phyloP scores from a whole-genome alignment of 108 stramenopile species.

The Nitzschia putrida region DNA sequence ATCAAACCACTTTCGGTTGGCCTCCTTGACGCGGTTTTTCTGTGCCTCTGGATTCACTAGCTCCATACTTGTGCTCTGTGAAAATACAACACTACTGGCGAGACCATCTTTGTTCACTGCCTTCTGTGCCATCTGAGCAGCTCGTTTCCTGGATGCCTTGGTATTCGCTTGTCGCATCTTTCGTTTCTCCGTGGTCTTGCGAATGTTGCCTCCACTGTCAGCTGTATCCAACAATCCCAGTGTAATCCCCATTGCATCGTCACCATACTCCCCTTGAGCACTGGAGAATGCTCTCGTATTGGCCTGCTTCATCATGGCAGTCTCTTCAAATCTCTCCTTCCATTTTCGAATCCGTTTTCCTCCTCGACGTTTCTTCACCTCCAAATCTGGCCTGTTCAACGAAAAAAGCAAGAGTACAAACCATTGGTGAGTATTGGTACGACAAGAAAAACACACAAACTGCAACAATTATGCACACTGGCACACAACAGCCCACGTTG shows the following conservation, averaged over 20 bases:
- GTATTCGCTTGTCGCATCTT: conserved; percentile 82
- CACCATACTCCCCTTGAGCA: conserved; percentile 89
- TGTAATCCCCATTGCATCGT: conserved; percentile 93
- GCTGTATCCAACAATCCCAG: conserved; percentile 83
- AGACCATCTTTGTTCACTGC: conserved; percentile 71
- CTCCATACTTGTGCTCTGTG: conserved; percentile 80
- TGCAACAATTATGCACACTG: background rate
- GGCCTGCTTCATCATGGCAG: conserved; percentile 92
- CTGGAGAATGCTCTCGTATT: conserved; percentile 85
- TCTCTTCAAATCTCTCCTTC: conserved; percentile 94
- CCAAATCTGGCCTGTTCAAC: conserved; percentile 71
- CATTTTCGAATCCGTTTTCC: conserved; percentile 88
- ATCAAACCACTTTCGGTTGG: conserved; percentile 90
- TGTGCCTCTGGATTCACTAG: conserved; percentile 86
- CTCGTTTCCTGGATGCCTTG: conserved; percentile 70
- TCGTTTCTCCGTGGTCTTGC: conserved; percentile 69
- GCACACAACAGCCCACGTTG: background rate
- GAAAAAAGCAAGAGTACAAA: background rate
- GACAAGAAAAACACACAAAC: background rate
- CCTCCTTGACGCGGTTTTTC: conserved; percentile 59
- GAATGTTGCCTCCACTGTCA: conserved; percentile 70
- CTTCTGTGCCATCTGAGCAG: conserved; percentile 49
- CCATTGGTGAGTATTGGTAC: background rate
- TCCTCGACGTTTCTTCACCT: conserved; percentile 89
- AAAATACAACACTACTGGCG: conserved; percentile 84